Evolutionary conservation across 1,284 basidiomycete genomes (phyloP), one percentile per base, ranked within the genome.

Genomic region (Moesziomyces globuligerus): DNA sequence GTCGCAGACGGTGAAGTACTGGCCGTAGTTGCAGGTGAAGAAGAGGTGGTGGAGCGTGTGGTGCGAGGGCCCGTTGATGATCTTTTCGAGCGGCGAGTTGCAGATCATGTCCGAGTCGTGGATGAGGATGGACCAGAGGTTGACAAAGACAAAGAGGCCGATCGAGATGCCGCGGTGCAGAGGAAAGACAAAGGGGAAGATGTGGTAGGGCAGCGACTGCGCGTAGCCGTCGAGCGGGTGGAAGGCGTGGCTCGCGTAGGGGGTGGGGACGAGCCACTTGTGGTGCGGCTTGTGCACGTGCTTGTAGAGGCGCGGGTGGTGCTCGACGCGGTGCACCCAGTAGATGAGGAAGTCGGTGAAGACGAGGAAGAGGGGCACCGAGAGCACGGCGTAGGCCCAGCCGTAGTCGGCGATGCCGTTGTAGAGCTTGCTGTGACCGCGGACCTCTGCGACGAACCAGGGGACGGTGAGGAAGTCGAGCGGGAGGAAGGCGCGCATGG

Each of bases 51-150:
- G 94, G 41, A 98, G 86, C 0, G 94, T 98, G 84, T 98, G 95
- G 80, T 99, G 95, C 4, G 95, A 93, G 3, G 95, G 96, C 13
- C 94, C 93, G 84, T 99, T 98, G 85, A 99, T 95, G 82, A 93
- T 84, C 78, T 87, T 89, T 84, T 98, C 95, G 2, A 96, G 86
- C 7, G 90, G 86, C 81, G 93, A 90, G n/a, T 91, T 94, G 43
- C 91, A 92, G 82, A 98, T 90, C 94, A 99, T 98, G 85, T 98
- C 96, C n/a, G 92, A 94, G 83, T 99, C 95, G 83, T 98, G 95
- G 76, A 98, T 98, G 40, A 81, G 48, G 47, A 81, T 81, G 37
- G 57, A 65, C 80, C 80, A 81, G 10, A 81, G 40, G 45, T 81
- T 81, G 51, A 81, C 80, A 52, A 81, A 81, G n/a, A 79, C 79